Base-by-base conservation (phyloP, 352 stramenopile species). In the Pythium sukuiense region DNA sequence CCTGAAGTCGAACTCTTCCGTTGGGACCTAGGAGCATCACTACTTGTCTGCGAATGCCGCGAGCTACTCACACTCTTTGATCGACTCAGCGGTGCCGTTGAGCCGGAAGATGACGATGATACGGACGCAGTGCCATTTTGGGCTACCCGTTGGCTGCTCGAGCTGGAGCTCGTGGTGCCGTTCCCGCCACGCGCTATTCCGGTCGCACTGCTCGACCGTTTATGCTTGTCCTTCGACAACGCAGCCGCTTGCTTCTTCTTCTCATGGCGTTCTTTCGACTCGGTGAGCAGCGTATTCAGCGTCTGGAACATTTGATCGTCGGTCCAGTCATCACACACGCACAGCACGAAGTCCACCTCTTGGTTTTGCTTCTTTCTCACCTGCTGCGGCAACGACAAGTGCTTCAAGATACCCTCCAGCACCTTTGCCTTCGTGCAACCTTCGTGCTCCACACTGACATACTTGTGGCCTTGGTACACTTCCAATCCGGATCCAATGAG, bases 231-330 rank as follows among this genome's bases (percentile, higher is more conserved):
- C 65, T 55, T 66, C 56, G 41, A 49, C 27, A 24, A 41, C 7
- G 70, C 69, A 3, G 67, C 70, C 7, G 62, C 57, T 57, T 81
- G 66, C 32, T 77, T 73, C 30, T 72, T 76, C 46, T 80, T 78
- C 45, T 88, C 79, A 33, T 90, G 80, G 24, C 83, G 80, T 65
- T 92, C 81, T 39, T 87, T 90, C 3, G 87, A 93, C 41, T 94
- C 87, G 1, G 70, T 70, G 27, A 89, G 69, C n/a, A 95, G 70
- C 27, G 82, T 76, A 54, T 92, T 90, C 50, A 97, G 67, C 26
- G 83, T 93, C 68, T 94, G 83, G 68, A 96, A 97, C 88, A 97
- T 96, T 76, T 97, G 88, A 60, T 97, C 88, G 59, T 97, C 89
- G 1, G 81, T 93, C 30, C 87, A 79, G 59, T 97, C 89, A 64